These are phyloP conservation scores for Diaporthe sp. DNA, from an alignment of 2,329 filamentous ascomycete genomes.

Conservation along the genomic window DNA sequence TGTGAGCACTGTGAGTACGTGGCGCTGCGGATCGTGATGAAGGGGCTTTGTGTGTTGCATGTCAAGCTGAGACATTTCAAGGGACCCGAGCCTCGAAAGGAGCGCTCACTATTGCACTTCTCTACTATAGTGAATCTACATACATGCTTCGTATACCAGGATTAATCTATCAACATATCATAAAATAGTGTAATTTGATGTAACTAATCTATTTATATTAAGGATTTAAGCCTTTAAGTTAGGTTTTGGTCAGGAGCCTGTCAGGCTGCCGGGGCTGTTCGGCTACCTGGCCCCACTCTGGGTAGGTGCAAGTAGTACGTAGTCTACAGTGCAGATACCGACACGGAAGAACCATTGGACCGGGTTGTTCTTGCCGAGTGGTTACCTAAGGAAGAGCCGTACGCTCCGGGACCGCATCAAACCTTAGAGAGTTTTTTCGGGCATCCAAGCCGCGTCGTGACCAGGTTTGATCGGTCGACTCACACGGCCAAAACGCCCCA, in stretches of 20 bases:
- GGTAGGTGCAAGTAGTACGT: background rate
- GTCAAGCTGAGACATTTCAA: no score
- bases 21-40: no score
- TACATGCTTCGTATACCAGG: no score
- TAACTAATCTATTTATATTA: background rate
- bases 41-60: no score
- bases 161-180: no score
- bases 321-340: background rate
- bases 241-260: no score
- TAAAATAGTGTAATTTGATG: no score
- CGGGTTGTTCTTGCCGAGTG: background rate
- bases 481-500: conserved; percentile 18
- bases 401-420: conserved; percentile 12
- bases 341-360: conserved; percentile 12
- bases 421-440: background rate
- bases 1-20: background rate
- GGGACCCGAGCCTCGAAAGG: background rate
- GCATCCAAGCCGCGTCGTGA: conserved; percentile 4
- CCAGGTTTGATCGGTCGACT: conserved; percentile 15
- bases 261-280: background rate
- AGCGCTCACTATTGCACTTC: no score
- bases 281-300: background rate
- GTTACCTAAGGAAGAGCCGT: conserved; percentile 4
- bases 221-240: background rate
- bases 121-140: no score